A percentile compares a stretch with the other conserved stretches of the same genome.
phyloP scores from a whole-genome alignment of 805 yeast genomes.

The Candida argentea region DNA sequence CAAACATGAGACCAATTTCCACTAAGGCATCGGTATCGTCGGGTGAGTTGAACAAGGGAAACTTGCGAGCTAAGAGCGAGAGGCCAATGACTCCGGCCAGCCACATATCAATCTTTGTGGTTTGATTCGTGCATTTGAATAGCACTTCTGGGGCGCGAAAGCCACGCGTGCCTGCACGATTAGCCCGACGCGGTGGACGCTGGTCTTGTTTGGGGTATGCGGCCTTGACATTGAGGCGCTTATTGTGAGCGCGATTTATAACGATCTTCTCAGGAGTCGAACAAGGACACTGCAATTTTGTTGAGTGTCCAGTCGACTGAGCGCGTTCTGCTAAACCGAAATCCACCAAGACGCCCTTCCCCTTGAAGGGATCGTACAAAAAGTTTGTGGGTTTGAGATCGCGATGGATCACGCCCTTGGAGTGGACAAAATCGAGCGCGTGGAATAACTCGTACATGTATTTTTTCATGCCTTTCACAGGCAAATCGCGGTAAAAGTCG shows the following conservation, averaged over 20 bases:
- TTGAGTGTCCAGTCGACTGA: slow-evolving; percentile 3
- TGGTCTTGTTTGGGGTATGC: slow-evolving; percentile 81
- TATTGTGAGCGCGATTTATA: slow-evolving; percentile 9
- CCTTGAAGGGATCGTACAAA: slow-evolving; percentile 52
- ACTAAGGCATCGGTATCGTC: slow-evolving; percentile 89
- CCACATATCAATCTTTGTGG: slow-evolving; percentile 81
- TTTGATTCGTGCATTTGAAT: slow-evolving; percentile 76
- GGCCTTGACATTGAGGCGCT: slow-evolving; percentile 25
- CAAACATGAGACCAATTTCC: slow-evolving; percentile 77
- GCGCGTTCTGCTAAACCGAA: slow-evolving; percentile 80
- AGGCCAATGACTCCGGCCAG: slow-evolving; percentile 83
- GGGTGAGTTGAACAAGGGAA: slow-evolving; percentile 88
- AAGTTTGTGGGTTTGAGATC: slow-evolving; percentile 53
- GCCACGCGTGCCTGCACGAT: slow-evolving; percentile 94
- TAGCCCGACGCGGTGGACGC: slow-evolving; percentile 84
- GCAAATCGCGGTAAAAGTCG: slow-evolving; percentile 71
- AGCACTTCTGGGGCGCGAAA: slow-evolving; percentile 92
- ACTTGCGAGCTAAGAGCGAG: slow-evolving; percentile 66
- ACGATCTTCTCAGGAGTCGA: slow-evolving; percentile 23
- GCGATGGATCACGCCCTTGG: slow-evolving; percentile 31
- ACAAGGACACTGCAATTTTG: slow-evolving; percentile 45
- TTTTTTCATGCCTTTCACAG: slow-evolving; percentile 66
- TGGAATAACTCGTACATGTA: slow-evolving; percentile 74
- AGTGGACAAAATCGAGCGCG: slow-evolving; percentile 57
- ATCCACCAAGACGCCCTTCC: slow-evolving; percentile 78